Conservation (phyloP, 2,329 filamentous ascomycete species). For the Penicillium nordicum region DNA sequence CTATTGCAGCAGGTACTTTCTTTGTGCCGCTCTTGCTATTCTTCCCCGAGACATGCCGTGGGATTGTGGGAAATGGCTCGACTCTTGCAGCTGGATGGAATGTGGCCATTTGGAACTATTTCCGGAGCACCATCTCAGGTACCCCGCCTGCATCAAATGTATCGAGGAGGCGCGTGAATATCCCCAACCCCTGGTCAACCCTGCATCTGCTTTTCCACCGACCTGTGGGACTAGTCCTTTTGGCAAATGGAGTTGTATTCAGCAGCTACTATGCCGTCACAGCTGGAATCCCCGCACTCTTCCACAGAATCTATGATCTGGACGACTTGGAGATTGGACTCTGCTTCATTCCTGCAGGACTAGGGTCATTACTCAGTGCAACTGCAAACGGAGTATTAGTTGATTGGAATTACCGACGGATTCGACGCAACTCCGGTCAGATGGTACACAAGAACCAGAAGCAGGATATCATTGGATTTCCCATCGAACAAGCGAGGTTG, state of each 20-base stretch:
- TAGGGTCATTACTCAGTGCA: constrained; percentile 26
- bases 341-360: constrained; percentile 30
- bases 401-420: constrained; percentile 69
- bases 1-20: constrained; percentile 39
- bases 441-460: constrained; percentile 59
- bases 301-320: constrained; percentile 43
- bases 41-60: constrained; percentile 38
- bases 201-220: constrained; percentile 33
- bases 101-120: constrained; percentile 21
- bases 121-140: not conserved
- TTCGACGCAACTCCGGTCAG: constrained; percentile 49
- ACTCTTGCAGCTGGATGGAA: constrained; percentile 29
- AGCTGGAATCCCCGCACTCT: constrained; percentile 44
- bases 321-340: constrained; percentile 43
- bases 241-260: constrained; percentile 42
- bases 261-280: constrained; percentile 46
- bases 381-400: constrained; percentile 35
- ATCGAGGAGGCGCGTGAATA: not conserved
- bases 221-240: constrained; percentile 31
- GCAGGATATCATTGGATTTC: constrained; percentile 51
- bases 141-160: not conserved
- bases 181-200: constrained; percentile 33
- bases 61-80: constrained; percentile 35
- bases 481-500: constrained; percentile 42
- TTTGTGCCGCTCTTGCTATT: constrained; percentile 23